Percentiles rank a stretch among this genome's conserved stretches.
Conservation (phyloP, 2,329 filamentous ascomycete genomes). For the Fusarium denticulatum region DNA sequence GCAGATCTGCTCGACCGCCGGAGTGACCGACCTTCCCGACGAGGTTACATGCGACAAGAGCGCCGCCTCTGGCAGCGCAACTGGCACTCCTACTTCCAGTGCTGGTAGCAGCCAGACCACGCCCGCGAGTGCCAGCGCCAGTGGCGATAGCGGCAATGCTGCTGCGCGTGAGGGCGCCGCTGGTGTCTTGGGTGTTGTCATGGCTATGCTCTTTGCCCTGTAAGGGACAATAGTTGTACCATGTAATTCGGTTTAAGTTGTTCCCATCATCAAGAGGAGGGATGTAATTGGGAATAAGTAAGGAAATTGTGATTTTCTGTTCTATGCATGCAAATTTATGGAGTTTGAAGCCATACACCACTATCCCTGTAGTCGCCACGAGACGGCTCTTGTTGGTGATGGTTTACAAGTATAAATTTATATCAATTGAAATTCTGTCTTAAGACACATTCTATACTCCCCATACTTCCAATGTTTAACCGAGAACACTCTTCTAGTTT, state of each 20-base stretch:
- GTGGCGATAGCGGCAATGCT: background rate
- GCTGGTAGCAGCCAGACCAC: conserved; percentile 2
- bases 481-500: background rate
- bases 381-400: conserved; percentile 5
- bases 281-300: background rate
- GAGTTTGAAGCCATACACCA: conserved; percentile 25
- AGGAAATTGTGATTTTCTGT: conserved; percentile 3
- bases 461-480: background rate
- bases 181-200: conserved; percentile 41
- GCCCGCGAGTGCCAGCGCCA: background rate
- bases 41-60: conserved; percentile 49
- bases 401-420: background rate
- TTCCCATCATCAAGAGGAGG: conserved; percentile 3
- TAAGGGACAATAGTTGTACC: conserved; percentile 15
- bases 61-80: conserved; percentile 11
- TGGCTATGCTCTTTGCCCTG: conserved; percentile 45
- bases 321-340: conserved; percentile 12
- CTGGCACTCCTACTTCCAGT: conserved; percentile 21
- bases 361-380: conserved; percentile 8
- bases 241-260: background rate
- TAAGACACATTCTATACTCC: background rate
- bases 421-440: background rate
- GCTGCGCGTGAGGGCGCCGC: conserved; percentile 27
- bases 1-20: conserved; percentile 51
- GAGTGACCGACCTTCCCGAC: conserved; percentile 49